These are phyloP conservation scores for Trypanosoma lewisi DNA, from an alignment of 208 protist species.

Conservation along the genomic window DNA sequence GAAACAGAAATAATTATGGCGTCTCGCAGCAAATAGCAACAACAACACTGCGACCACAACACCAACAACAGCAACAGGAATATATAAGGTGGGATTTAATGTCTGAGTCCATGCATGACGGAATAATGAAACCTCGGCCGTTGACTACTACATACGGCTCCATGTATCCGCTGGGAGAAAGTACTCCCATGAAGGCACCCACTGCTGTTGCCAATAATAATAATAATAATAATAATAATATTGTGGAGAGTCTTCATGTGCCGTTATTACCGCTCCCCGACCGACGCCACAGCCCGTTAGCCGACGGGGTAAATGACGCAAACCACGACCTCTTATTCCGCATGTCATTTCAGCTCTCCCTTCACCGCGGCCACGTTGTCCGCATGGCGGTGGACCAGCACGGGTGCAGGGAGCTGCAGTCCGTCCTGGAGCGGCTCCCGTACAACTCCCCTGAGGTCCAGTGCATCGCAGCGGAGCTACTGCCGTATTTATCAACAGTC, in stretches of 20 bases:
- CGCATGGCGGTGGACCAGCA: conserved; percentile 49
- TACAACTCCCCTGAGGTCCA: conserved; percentile 34
- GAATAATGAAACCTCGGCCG: not conserved
- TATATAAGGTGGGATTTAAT: not conserved
- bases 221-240: conserved; percentile 7
- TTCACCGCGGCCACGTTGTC: conserved; percentile 13
- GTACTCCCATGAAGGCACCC: not conserved
- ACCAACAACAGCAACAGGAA: not conserved
- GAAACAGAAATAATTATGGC: too few species aligned
- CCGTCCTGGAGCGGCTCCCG: conserved; percentile 43
- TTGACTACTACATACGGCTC: too few species aligned
- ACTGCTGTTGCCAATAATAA: not conserved
- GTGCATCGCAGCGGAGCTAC: conserved; percentile 40
- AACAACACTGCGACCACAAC: not conserved
- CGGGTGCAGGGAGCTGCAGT: conserved; percentile 65
- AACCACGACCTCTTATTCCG: not conserved
- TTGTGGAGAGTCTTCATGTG: too few species aligned
- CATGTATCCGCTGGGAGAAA: too few species aligned
- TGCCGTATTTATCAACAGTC: conserved; percentile 62
- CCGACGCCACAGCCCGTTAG: not conserved
- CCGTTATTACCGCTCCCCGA: not conserved
- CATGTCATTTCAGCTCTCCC: not conserved
- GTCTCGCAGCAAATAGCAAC: too few species aligned
- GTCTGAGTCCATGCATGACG: not conserved
- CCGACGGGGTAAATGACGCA: not conserved